phyloP scores from a whole-genome alignment of 2,329 filamentous ascomycete genomes.

The Madurella fahalii region DNA sequence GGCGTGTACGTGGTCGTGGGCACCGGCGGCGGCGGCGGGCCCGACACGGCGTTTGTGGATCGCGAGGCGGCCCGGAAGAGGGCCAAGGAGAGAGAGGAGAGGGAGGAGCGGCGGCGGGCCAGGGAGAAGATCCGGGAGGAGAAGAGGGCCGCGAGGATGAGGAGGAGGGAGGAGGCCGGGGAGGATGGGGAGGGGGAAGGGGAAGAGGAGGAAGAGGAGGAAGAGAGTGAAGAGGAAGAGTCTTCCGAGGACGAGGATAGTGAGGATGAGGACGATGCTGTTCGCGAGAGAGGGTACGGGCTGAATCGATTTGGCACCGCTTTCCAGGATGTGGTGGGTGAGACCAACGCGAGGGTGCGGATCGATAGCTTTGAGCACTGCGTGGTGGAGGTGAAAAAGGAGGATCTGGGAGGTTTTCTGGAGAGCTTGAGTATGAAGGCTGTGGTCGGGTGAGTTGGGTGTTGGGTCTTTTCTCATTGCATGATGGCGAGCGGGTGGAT shows the following conservation, averaged over 20 bases:
- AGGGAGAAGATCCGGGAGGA: conserved; percentile 53
- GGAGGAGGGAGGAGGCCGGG: conserved; percentile 49
- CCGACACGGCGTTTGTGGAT: conserved; percentile 65
- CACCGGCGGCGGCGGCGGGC: conserved; percentile 79
- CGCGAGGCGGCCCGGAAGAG: conserved; percentile 62
- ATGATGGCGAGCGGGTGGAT: neutral
- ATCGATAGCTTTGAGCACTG: conserved; percentile 98
- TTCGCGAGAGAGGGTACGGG: conserved; percentile 61
- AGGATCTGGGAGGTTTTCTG: conserved; percentile 85
- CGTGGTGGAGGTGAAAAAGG: conserved; percentile 96
- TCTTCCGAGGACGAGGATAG: conserved; percentile 43
- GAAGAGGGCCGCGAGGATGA: conserved; percentile 57
- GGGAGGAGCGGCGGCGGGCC: conserved; percentile 59
- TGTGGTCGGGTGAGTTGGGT: conserved; percentile 59
- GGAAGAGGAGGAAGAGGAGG: conserved; percentile 47
- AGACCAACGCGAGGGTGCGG: conserved; percentile 82
- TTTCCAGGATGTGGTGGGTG: conserved; percentile 89
- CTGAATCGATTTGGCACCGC: conserved; percentile 89
- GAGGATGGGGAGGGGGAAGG: conserved; percentile 46
- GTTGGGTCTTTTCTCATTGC: neutral
- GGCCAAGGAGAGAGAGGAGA: conserved; percentile 59
- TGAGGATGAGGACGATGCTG: conserved; percentile 42
- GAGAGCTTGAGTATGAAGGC: conserved; percentile 89
- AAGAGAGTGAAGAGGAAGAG: conserved; percentile 35
- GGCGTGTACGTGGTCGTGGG: conserved; percentile 92